Evolutionary conservation across 2,329 filamentous ascomycete genomes (phyloP).

Genomic region (Talaromyces amestolkiae): DNA sequence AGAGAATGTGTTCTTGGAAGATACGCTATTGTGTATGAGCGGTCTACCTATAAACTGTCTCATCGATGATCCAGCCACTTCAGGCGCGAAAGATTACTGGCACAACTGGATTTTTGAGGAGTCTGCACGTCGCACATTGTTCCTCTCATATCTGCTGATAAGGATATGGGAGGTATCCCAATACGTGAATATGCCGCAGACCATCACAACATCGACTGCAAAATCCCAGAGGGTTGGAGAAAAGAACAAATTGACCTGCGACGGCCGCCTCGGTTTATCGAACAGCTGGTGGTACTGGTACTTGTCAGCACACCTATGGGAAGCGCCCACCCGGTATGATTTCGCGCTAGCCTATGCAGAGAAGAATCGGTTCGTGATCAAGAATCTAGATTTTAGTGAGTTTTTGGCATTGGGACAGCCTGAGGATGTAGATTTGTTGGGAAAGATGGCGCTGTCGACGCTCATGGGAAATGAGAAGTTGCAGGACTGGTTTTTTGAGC

Average conservation of each 20-base stretch:
- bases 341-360: conserved; percentile 31
- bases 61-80: conserved; percentile 21
- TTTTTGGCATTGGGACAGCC: conserved; percentile 25
- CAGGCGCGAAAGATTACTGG: conserved; percentile 44
- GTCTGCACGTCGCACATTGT: conserved; percentile 52
- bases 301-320: conserved; percentile 31
- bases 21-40: conserved; percentile 17
- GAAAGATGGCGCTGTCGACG: conserved; percentile 30
- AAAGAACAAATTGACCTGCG: conserved; percentile 24
- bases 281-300: conserved; percentile 31
- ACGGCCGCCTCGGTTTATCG: conserved; percentile 27
- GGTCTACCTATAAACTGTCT: conserved; percentile 42
- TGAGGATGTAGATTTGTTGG: conserved; percentile 30
- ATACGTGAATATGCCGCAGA: neutral
- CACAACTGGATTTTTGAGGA: conserved; percentile 54
- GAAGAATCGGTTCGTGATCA: conserved; percentile 28
- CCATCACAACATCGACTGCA: neutral
- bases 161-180: conserved; percentile 28
- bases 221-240: neutral
- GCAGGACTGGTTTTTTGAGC: conserved; percentile 27
- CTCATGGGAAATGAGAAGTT: conserved; percentile 27
- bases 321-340: conserved; percentile 27
- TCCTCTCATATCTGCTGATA: conserved; percentile 49
- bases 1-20: conserved; percentile 23
- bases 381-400: conserved; percentile 26